These are phyloP conservation scores for Saccharomyces cerevisiae DNA, from an alignment of 805 yeast genomes.

Conservation along the genomic window DNA sequence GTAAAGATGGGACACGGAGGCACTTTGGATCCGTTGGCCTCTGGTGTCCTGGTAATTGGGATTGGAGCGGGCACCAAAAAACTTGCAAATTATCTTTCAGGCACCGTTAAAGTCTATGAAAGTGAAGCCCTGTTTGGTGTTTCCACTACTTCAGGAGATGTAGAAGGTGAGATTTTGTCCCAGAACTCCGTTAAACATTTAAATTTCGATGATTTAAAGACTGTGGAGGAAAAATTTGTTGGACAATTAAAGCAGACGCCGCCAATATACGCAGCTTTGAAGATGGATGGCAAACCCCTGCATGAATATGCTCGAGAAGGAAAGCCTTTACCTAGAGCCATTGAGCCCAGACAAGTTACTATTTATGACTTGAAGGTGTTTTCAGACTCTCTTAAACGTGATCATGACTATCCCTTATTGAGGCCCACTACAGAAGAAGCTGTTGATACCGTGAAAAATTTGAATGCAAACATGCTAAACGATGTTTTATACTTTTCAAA, in stretches of 20 bases:
- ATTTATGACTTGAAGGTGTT: slow-evolving; percentile 46
- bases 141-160: slow-evolving; percentile 89
- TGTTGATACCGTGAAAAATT: slow-evolving; percentile 18
- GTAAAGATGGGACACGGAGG: slow-evolving; percentile 98
- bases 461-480: slow-evolving; percentile 51
- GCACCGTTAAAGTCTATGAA: slow-evolving; percentile 71
- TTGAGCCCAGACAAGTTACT: slow-evolving; percentile 64
- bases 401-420: slow-evolving; percentile 47
- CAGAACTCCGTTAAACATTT: slow-evolving; percentile 50
- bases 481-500: slow-evolving; percentile 53
- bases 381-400: slow-evolving; percentile 42
- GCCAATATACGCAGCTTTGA: slow-evolving; percentile 88
- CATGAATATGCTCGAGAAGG: slow-evolving; percentile 93
- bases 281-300: slow-evolving; percentile 87
- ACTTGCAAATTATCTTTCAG: slow-evolving; percentile 61
- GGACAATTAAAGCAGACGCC: slow-evolving; percentile 86
- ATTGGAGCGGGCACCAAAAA: slow-evolving; percentile 87
- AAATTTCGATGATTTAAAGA: slow-evolving; percentile 41
- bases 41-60: slow-evolving; percentile 90
- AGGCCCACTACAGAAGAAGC: slow-evolving; percentile 29
- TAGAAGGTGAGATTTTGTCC: slow-evolving; percentile 73
- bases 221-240: slow-evolving; percentile 53
- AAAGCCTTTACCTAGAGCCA: slow-evolving; percentile 72
- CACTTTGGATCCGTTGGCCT: slow-evolving; percentile 88
- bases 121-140: slow-evolving; percentile 82